Base-by-base conservation (phyloP, 306 rosid genomes). In the Purshia tridentata region DNA sequence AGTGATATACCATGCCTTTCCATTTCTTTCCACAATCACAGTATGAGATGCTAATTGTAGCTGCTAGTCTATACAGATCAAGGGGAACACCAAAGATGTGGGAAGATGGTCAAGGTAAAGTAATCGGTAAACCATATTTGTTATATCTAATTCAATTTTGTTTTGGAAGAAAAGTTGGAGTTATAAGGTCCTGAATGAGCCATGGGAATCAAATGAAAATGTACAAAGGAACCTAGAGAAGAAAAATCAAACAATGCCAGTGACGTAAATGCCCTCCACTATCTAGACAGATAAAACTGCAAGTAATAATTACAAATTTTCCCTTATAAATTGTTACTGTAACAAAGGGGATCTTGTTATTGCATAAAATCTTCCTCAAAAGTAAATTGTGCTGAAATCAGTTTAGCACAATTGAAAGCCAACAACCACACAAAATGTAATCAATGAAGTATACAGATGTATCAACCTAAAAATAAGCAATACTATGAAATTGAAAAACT, bases 401-500 rank as follows among this genome's bases (percentile, higher is more conserved):
- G 61, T 48, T 19, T 57, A 39, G 48, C 47, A 22, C 6, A 37
- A n/a, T 7, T 18, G 41, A n/a, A 70, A 23, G 42, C 58, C 47
- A 22, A 51, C 53, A 49, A 42, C 64, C 69, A 13, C 37, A 23
- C 47, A 56, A 47, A 48, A 62, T 63, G 72, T 69, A 45, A 37
- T 44, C 29, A 40, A 67, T 65, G 12, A 11, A 20, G 35, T 55
- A 65, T 67, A 59, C 46, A 50, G 59, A 70, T 72, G 35, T 52
- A 44, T 45, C 67, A 70, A 35, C 73, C 14, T 20, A 69, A 47
- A 50, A 64, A 67, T 47, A 65, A 39, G 60, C 37, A 40, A 6
- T 45, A 76, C 48, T 69, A 6, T 13, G 57, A 47, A 73, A 52
- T 15, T 51, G 45, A 46, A 49, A 13, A 41, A 67, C 45, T 14